Evolutionary conservation across 768 basidiomycete genomes (phyloP).

Genomic region (Boletus rufocinnamomeus): DNA sequence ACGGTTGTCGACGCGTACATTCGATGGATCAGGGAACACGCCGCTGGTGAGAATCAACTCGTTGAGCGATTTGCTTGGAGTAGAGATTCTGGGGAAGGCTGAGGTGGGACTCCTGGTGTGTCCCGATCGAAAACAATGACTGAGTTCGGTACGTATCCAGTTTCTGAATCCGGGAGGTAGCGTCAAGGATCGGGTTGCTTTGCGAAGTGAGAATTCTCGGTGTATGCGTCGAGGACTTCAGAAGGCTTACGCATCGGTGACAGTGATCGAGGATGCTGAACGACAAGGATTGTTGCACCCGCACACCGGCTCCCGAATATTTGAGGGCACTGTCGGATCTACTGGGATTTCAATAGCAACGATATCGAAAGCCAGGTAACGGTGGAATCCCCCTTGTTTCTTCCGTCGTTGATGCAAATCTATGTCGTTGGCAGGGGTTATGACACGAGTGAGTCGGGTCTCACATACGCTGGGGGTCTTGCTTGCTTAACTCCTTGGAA

Average conservation of each 20-base stretch:
- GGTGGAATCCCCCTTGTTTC: neutral
- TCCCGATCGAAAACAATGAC: neutral
- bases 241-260: neutral
- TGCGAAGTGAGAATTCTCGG: slow-evolving; percentile 63
- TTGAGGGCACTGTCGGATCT: slow-evolving; percentile 96
- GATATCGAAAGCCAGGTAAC: slow-evolving; percentile 82
- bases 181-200: slow-evolving; percentile 95
- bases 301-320: slow-evolving; percentile 87
- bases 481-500: slow-evolving; percentile 4
- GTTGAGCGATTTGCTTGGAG: slow-evolving; percentile 85
- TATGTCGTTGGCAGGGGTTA: slow-evolving; percentile 63
- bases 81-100: slow-evolving; percentile 94
- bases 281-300: slow-evolving; percentile 78
- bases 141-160: slow-evolving; percentile 58
- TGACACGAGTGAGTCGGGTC: slow-evolving; percentile 61
- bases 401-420: neutral
- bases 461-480: too few relatives aligned
- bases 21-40: slow-evolving; percentile 72
- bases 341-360: slow-evolving; percentile 97
- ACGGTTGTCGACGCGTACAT: neutral
- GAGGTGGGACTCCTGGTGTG: slow-evolving; percentile 54
- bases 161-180: slow-evolving; percentile 97
- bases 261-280: slow-evolving; percentile 96
- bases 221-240: neutral
- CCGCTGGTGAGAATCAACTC: slow-evolving; percentile 91